Conservation (phyloP, 2,329 filamentous ascomycete genomes). For the Aspergillus hortae region DNA sequence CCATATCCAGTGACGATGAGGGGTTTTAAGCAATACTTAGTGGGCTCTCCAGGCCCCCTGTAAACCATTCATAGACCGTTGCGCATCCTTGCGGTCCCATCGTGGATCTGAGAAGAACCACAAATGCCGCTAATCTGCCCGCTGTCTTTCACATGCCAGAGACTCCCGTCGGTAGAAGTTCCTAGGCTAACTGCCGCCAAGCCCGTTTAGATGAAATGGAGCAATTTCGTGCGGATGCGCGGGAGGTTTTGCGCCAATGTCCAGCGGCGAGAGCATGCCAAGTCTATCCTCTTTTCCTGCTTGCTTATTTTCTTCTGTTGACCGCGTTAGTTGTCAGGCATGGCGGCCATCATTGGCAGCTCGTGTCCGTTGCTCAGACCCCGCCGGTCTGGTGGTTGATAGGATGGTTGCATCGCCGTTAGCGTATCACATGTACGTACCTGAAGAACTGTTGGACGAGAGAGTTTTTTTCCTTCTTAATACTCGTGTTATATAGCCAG, state of each 20-base stretch:
- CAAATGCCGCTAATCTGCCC: constrained; percentile 3
- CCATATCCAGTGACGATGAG: no score
- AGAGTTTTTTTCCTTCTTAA: no score
- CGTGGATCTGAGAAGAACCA: constrained; percentile 1
- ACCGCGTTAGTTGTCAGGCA: background rate
- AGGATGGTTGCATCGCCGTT: constrained; percentile 14
- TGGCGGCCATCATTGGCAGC: background rate
- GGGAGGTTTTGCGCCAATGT: background rate
- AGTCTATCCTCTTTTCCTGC: background rate
- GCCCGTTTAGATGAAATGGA: no score
- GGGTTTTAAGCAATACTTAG: constrained; percentile 7
- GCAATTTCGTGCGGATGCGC: background rate
- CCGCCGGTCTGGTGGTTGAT: constrained; percentile 2
- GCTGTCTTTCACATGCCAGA: constrained; percentile 6
- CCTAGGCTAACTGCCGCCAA: no score
- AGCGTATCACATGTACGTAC: constrained; percentile 16
- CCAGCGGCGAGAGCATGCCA: background rate
- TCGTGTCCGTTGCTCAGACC: background rate
- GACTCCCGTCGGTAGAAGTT: background rate
- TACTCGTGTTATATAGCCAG: no score
- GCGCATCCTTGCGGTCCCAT: background rate
- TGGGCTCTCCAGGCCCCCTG: background rate
- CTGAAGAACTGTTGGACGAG: no score
- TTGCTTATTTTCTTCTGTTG: background rate
- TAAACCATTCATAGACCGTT: constrained; percentile 1